Evolutionary conservation across 2,329 filamentous ascomycete species (phyloP).

Genomic region (Sphaceloma murrayae): DNA sequence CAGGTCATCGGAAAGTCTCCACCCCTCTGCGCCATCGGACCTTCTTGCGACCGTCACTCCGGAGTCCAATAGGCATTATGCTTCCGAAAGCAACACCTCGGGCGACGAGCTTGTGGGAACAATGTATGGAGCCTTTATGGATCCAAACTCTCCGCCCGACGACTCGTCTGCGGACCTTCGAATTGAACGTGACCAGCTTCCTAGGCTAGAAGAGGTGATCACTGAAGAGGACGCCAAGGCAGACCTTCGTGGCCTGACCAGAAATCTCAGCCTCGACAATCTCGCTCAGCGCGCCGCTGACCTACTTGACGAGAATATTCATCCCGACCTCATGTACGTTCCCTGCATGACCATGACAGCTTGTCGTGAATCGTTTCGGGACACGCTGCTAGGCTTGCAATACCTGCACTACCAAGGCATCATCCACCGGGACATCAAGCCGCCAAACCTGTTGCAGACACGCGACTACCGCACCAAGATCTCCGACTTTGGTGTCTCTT

Average conservation of each 20-base stretch:
- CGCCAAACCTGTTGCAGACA: slow-evolving; percentile 81
- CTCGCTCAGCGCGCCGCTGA: slow-evolving; percentile 31
- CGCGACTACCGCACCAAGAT: slow-evolving; percentile 85
- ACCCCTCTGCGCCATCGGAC: slow-evolving; percentile 8
- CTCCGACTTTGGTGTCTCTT: slow-evolving; percentile 96
- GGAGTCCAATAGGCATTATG: slow-evolving; percentile 4
- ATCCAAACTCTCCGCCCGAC: slow-evolving; percentile 1
- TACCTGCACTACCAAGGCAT: slow-evolving; percentile 68
- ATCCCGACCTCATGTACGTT: slow-evolving; percentile 86
- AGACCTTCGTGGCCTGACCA: slow-evolving; percentile 7
- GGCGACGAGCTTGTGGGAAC: slow-evolving; percentile 56
- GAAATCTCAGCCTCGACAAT: slow-evolving; percentile 38
- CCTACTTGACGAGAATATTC: slow-evolving; percentile 52
- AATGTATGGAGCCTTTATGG: slow-evolving; percentile 65
- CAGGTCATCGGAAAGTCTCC: not conserved
- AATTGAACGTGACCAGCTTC: slow-evolving; percentile 20
- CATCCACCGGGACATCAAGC: slow-evolving; percentile 54
- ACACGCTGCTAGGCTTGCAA: slow-evolving; percentile 85
- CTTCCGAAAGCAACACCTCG: slow-evolving; percentile 8
- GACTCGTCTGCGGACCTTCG: slow-evolving; percentile 12
- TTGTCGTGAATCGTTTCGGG: slow-evolving; percentile 75
- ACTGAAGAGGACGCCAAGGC: slow-evolving; percentile 9
- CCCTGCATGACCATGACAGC: slow-evolving; percentile 83
- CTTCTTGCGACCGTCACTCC: slow-evolving; percentile 17
- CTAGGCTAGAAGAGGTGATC: slow-evolving; percentile 1